phyloP scores from a whole-genome alignment of 345 rosid species.

The Kernera saxatilis region DNA sequence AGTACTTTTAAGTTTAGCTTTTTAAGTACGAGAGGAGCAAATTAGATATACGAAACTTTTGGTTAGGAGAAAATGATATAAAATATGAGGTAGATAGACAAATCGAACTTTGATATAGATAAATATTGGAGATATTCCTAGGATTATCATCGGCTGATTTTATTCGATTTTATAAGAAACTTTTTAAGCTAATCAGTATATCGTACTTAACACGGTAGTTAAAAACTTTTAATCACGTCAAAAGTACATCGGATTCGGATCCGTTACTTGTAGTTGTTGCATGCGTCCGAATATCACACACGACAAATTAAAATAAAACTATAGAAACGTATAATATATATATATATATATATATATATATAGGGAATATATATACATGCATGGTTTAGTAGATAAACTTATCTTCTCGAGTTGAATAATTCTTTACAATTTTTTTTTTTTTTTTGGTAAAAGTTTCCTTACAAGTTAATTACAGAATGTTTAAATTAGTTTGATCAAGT shows the following conservation, averaged over 20 bases:
- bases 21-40: background rate
- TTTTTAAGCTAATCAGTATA: constrained; percentile 1
- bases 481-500: background rate
- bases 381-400: background rate
- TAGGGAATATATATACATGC: background rate
- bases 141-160: constrained; percentile 6
- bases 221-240: background rate
- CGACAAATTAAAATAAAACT: background rate
- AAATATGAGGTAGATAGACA: constrained; percentile 6
- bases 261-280: constrained; percentile 6
- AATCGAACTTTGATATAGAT: background rate
- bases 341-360: background rate
- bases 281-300: constrained; percentile 20
- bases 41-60: constrained; percentile 1
- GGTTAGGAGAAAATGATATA: background rate
- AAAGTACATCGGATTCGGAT: constrained; percentile 9
- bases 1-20: background rate
- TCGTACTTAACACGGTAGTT: background rate
- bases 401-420: background rate
- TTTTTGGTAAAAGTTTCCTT: too few relatives aligned
- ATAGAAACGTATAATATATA: background rate
- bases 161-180: background rate
- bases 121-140: constrained; percentile 4
- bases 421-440: too few relatives aligned
- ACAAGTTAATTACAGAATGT: background rate